Evolutionary conservation across 2,329 filamentous ascomycete genomes (phyloP).

Genomic region (Fusarium abutilonis): DNA sequence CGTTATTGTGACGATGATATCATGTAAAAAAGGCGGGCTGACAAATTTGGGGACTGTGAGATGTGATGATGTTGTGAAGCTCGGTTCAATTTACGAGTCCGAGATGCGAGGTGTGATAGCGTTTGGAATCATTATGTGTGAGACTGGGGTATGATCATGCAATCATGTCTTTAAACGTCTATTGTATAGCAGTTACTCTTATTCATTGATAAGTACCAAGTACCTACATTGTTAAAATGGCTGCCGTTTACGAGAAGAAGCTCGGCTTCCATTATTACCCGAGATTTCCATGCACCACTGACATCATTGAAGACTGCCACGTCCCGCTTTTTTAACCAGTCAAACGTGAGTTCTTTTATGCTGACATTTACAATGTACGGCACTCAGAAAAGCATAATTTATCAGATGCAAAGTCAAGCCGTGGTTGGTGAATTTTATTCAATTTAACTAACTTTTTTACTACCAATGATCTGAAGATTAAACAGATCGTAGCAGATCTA

Average conservation of each 20-base stretch:
- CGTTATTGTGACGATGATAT: conserved; percentile 13
- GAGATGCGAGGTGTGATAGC: not conserved
- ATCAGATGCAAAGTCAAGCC: conserved; percentile 1
- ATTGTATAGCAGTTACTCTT: no score
- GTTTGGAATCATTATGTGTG: conserved; percentile 8
- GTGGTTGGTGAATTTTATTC: conserved; percentile 8
- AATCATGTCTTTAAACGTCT: no score
- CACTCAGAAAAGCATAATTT: not conserved
- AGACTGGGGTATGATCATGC: conserved; percentile 7
- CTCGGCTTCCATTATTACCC: conserved; percentile 18
- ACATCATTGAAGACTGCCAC: conserved; percentile 26
- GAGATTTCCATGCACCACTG: conserved; percentile 34
- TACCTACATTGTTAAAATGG: not conserved
- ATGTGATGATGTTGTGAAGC: no score
- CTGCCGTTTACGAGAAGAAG: not conserved
- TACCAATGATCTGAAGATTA: conserved; percentile 15
- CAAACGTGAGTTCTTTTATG: conserved; percentile 5
- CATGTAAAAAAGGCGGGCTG: conserved; percentile 21
- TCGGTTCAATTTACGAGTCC: no score
- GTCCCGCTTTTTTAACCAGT: conserved; percentile 24
- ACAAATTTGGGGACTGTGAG: conserved; percentile 18
- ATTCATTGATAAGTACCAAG: no score
- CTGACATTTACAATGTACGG: not conserved
- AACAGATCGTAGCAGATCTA: conserved; percentile 8
- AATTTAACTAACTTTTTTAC: conserved; percentile 8